Percentiles rank a stretch among this genome's conserved stretches.
Evolutionary conservation across 345 rosid species (phyloP).

Genomic region (Euphorbia pulcherrima): DNA sequence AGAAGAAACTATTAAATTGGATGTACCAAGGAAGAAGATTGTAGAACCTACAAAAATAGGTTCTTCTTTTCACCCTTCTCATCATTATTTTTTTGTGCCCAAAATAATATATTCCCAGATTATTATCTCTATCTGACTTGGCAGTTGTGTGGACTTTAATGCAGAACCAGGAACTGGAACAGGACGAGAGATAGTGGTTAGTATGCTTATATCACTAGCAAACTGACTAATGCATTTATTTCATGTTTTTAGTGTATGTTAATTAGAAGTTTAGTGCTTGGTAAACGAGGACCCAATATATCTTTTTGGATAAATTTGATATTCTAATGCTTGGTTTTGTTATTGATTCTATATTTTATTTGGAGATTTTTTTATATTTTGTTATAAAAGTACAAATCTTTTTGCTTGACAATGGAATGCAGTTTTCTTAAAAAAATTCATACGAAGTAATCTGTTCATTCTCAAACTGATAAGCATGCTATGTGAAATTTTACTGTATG

Average conservation of each 20-base stretch:
- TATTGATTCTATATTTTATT: background rate
- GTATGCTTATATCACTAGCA: constrained; percentile 15
- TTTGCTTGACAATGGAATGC: background rate
- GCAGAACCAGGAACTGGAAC: constrained; percentile 56
- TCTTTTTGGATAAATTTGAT: background rate
- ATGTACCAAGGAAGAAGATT: constrained; percentile 32
- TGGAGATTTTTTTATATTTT: background rate
- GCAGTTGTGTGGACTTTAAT: constrained; percentile 15
- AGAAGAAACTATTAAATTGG: constrained; percentile 32
- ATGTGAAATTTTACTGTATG: background rate
- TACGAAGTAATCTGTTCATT: background rate
- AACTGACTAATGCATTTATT: background rate
- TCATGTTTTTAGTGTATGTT: background rate
- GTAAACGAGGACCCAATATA: background rate
- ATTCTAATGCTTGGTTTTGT: background rate
- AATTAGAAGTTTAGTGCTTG: background rate
- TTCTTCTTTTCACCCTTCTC: constrained; percentile 10
- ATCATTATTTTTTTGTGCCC: background rate
- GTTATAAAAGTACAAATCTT: background rate
- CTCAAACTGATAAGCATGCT: background rate
- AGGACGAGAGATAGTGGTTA: constrained; percentile 50
- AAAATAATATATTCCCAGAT: background rate
- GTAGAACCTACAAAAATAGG: constrained; percentile 35
- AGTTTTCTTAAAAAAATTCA: background rate
- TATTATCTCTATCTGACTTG: background rate